Percentiles rank a stretch among this genome's conserved stretches.
Evolutionary conservation across 2,329 filamentous ascomycete species (phyloP).

Genomic region (Fusarium sp.): DNA sequence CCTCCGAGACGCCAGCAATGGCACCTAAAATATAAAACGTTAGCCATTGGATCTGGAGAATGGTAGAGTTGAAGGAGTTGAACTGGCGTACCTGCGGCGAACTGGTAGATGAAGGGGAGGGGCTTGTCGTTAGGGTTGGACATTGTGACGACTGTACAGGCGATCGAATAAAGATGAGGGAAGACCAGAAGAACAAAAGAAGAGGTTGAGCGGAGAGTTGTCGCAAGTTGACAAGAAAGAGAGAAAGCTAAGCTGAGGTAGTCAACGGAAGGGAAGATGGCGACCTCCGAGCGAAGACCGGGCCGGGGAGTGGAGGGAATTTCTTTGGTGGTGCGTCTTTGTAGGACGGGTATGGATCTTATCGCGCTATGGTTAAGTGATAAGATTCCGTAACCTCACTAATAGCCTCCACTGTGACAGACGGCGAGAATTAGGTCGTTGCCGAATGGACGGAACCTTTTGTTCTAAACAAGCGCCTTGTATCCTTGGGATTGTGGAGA

Average conservation of each 20-base stretch:
- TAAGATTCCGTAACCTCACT: slow-evolving; percentile 26
- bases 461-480: slow-evolving; percentile 1
- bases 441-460: slow-evolving; percentile 17
- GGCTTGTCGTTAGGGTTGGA: slow-evolving; percentile 68
- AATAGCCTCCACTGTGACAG: background rate
- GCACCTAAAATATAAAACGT: slow-evolving; percentile 67
- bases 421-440: slow-evolving; percentile 15
- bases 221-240: slow-evolving; percentile 16
- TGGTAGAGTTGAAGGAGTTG: background rate
- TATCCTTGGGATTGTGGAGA: slow-evolving; percentile 24
- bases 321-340: slow-evolving; percentile 39
- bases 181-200: slow-evolving; percentile 6
- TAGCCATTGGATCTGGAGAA: slow-evolving; percentile 31
- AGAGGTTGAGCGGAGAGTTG: slow-evolving; percentile 23
- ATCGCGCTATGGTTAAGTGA: slow-evolving; percentile 38
- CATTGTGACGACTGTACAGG: slow-evolving; percentile 33
- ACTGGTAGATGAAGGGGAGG: slow-evolving; percentile 93
- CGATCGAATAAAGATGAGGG: background rate
- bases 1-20: slow-evolving; percentile 97
- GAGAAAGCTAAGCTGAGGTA: slow-evolving; percentile 1
- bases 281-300: slow-evolving; percentile 43
- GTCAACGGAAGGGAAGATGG: slow-evolving; percentile 33
- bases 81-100: slow-evolving; percentile 78
- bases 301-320: slow-evolving; percentile 43
- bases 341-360: slow-evolving; percentile 26